Evolutionary conservation across 179 eudicot genomes (phyloP), one percentile per base, ranked within the genome.

Genomic region (Drosera spatulata): DNA sequence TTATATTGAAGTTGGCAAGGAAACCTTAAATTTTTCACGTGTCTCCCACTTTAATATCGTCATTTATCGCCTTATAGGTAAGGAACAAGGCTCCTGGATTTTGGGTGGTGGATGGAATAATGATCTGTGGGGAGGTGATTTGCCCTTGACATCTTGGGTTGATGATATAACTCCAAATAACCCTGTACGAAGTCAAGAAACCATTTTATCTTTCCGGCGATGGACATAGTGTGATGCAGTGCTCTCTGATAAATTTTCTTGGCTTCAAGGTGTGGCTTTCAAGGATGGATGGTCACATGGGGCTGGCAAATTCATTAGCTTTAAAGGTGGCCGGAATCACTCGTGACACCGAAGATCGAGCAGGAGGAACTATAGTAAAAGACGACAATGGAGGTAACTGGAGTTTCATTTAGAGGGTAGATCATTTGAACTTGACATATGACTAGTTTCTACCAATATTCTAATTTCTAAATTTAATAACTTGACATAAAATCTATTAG

Each of bases 21-120:
- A 22, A 22, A 22, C 33, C 33, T 22, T 22, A 22, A 22, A 22
- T 22, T 22, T 22, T 22, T 22, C 33, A 22, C 33, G 1, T 1
- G 33, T 22, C 33, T 22, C 33, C 33, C 1, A 22, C 33, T 22
- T 22, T 22, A 22, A 22, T 22, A 1, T 22, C 33, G 1, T 22
- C 33, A 51, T 62, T 22, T 44, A 39, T 60, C 42, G 56, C 4
- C 48, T 74, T 74, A 55, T 66, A 91, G 98, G 75, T 80, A 68
- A 79, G 80, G 77, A 74, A 61, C 77, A 64, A 50, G 93, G 93
- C 61, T 71, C 89, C 41, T 93, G 99, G 99, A 39, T 93, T 68
- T 68, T 84, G 81, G 96, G 99, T 71, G 93, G 95, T 65, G 96
- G 95, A 66, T 93, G 99, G 99, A 93, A 79, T 69, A 84, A 86